phyloP scores from a whole-genome alignment of 305 asterid species.

The Fraxinus xanthoxyloides region DNA sequence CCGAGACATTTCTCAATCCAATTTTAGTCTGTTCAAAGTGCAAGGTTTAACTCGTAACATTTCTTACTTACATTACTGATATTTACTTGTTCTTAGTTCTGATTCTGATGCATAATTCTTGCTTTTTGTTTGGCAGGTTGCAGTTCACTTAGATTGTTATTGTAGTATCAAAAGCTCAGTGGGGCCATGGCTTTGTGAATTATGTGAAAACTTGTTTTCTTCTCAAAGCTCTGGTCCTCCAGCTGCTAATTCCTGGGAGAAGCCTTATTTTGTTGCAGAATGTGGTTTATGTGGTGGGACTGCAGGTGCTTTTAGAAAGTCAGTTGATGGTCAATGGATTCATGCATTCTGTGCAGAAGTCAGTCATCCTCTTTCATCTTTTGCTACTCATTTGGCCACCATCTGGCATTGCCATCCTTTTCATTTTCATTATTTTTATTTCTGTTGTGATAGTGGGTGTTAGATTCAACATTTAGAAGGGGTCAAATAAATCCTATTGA shows the following conservation, averaged over 20 bases:
- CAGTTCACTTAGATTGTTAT: constrained; percentile 96
- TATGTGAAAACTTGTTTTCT: constrained; percentile 70
- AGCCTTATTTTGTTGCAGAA: constrained; percentile 75
- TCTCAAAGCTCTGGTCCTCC: constrained; percentile 61
- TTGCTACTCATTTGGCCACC: constrained; percentile 19
- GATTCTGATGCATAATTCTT: constrained; percentile 2
- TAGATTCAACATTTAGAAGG: constrained; percentile 77
- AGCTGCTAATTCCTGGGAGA: constrained; percentile 59
- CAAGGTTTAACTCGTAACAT: constrained; percentile 59
- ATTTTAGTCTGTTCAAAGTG: constrained; percentile 85
- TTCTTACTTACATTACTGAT: neutral
- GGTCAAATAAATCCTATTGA: constrained; percentile 76
- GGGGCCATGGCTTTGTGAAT: constrained; percentile 97
- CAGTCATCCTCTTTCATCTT: constrained; percentile 28
- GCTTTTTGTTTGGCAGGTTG: constrained; percentile 48
- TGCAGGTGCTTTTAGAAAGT: constrained; percentile 94
- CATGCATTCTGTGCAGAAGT: constrained; percentile 99
- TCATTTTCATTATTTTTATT: constrained; percentile 25
- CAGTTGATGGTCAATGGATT: constrained; percentile 86
- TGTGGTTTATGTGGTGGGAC: constrained; percentile 96
- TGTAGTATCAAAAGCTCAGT: constrained; percentile 65
- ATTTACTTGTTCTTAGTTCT: neutral
- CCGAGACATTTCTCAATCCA: constrained; percentile 76
- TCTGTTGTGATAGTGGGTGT: constrained; percentile 67
- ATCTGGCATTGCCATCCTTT: constrained; percentile 13